Percentiles rank a stretch among this genome's conserved stretches.
These are phyloP conservation scores for Aspergillus sojae DNA, from an alignment of 2,329 filamentous ascomycete species.

Conservation along the genomic window DNA sequence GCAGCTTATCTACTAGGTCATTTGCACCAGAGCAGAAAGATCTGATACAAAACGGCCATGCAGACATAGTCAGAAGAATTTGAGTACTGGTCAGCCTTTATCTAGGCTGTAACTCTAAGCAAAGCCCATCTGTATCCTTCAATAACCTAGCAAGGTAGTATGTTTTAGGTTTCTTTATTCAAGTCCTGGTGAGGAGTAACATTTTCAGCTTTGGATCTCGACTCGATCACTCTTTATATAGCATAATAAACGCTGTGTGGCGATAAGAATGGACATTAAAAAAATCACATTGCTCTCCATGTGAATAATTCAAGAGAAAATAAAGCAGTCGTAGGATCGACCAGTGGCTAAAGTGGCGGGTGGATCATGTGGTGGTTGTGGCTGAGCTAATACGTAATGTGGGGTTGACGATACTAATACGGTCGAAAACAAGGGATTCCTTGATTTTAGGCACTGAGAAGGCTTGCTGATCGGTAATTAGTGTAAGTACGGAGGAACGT, in stretches of 20 bases:
- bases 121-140: not conserved
- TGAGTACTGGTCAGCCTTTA: no score
- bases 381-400: not conserved
- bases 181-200: not conserved
- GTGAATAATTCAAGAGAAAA: no score
- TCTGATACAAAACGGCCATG: not conserved
- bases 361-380: conserved; percentile 2
- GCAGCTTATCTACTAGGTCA: not conserved
- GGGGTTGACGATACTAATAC: conserved; percentile 7
- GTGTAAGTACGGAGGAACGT: not conserved
- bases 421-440: not conserved
- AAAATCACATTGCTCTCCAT: not conserved
- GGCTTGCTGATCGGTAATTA: not conserved
- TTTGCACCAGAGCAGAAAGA: not conserved
- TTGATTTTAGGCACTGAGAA: not conserved
- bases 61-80: not conserved
- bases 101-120: not conserved
- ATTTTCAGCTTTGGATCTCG: not conserved
- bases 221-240: not conserved
- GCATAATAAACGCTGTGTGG: not conserved
- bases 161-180: not conserved
- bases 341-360: not conserved
- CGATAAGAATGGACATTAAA: not conserved
- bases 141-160: not conserved
- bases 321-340: not conserved